Evolutionary conservation across 2,329 filamentous ascomycete species (phyloP).

Genomic region (Colletotrichum camelliae): DNA sequence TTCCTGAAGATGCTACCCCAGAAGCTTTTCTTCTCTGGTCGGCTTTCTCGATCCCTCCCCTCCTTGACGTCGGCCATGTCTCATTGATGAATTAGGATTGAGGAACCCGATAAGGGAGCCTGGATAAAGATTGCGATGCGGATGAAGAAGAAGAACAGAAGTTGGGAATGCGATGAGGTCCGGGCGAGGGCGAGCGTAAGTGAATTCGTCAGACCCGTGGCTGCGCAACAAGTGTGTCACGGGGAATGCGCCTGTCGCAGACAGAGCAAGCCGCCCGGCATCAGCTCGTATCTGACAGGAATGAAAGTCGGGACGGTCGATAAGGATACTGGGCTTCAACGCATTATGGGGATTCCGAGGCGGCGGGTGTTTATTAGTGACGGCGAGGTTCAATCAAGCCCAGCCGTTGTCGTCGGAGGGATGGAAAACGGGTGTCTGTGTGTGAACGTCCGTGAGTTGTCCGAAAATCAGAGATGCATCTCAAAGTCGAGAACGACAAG

Average conservation of each 20-base stretch:
- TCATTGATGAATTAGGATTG: constrained; percentile 5
- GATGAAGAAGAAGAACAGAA: not conserved
- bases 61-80: constrained; percentile 37
- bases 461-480: constrained; percentile 13
- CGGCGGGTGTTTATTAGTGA: not conserved
- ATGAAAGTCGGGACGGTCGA: not conserved
- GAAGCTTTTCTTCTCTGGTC: constrained; percentile 49
- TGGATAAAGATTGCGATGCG: not conserved
- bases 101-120: not conserved
- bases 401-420: not conserved
- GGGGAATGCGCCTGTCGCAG: constrained; percentile 24
- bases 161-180: not conserved
- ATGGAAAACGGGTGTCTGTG: constrained; percentile 12
- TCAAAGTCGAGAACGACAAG: not conserved
- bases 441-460: constrained; percentile 18
- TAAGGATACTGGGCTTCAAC: not conserved
- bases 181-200: not conserved
- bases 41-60: constrained; percentile 16
- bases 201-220: constrained; percentile 23
- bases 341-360: not conserved
- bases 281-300: not conserved
- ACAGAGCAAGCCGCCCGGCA: constrained; percentile 4
- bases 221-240: constrained; percentile 20
- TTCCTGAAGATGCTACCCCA: constrained; percentile 55
- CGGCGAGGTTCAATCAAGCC: not conserved